Conservation (phyloP, 352 stramenopile species). For the Pythium volutum region DNA sequence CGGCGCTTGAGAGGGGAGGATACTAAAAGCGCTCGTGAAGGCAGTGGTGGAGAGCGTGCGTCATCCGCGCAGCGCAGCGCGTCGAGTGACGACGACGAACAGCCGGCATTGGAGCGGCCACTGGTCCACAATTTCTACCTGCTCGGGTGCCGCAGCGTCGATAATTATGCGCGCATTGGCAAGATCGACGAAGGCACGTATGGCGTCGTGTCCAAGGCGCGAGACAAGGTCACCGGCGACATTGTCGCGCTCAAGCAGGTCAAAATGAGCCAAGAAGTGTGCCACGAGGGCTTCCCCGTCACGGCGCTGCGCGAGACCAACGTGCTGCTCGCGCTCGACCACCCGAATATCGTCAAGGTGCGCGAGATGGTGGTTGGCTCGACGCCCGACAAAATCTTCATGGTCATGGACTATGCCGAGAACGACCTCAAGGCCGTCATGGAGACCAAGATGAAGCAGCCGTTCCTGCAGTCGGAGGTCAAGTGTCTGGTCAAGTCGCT, state of each 20-base stretch:
- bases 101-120: neutral
- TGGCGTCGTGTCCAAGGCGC: conserved; percentile 94
- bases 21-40: neutral
- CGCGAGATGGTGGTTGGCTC: conserved; percentile 89
- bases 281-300: conserved; percentile 81
- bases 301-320: conserved; percentile 87
- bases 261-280: conserved; percentile 73
- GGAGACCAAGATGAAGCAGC: conserved; percentile 78
- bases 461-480: conserved; percentile 87
- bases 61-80: neutral
- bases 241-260: conserved; percentile 94
- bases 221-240: conserved; percentile 86
- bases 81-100: neutral
- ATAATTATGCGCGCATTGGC: conserved; percentile 92
- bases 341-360: conserved; percentile 87
- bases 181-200: conserved; percentile 97
- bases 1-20: neutral
- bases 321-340: conserved; percentile 72
- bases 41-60: neutral
- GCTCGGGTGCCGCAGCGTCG: conserved; percentile 92
- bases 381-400: conserved; percentile 87
- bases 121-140: conserved; percentile 70
- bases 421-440: conserved; percentile 87
- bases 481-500: conserved; percentile 95
- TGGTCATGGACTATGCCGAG: conserved; percentile 90